Percentiles rank a stretch among this genome's conserved stretches.
Evolutionary conservation across 2,329 filamentous ascomycete genomes (phyloP).

Genomic region (Aspergillus alliaceus): DNA sequence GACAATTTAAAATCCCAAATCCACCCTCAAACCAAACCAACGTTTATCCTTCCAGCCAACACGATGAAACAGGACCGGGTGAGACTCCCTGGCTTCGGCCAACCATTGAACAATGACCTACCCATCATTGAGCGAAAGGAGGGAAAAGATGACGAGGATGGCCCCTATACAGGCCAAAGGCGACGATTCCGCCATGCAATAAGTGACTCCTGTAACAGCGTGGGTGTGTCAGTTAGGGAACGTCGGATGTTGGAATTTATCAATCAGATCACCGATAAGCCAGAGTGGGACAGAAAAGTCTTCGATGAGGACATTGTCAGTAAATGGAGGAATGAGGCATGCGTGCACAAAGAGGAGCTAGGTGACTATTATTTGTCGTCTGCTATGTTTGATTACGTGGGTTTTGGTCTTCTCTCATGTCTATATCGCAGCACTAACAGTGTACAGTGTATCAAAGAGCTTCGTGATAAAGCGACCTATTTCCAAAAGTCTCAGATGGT

Average conservation of each 20-base stretch:
- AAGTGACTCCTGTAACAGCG: neutral
- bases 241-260: slow-evolving; percentile 5
- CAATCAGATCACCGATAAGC: slow-evolving; percentile 41
- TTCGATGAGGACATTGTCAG: slow-evolving; percentile 34
- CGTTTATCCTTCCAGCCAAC: too few species aligned
- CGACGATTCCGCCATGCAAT: neutral
- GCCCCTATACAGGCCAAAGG: neutral
- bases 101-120: neutral
- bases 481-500: neutral
- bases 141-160: too few species aligned
- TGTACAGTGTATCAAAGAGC: neutral
- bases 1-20: too few species aligned
- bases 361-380: neutral
- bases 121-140: neutral
- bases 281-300: slow-evolving; percentile 41
- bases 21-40: too few species aligned
- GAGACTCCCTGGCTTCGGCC: neutral
- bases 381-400: slow-evolving; percentile 1
- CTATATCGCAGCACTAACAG: neutral
- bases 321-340: slow-evolving; percentile 35
- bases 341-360: neutral
- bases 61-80: neutral
- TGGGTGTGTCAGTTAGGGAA: neutral
- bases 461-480: neutral
- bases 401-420: neutral